A percentile compares a stretch with the other conserved stretches of the same genome.
phyloP scores from a whole-genome alignment of 305 asterid genomes.

The Salvia sclarea region DNA sequence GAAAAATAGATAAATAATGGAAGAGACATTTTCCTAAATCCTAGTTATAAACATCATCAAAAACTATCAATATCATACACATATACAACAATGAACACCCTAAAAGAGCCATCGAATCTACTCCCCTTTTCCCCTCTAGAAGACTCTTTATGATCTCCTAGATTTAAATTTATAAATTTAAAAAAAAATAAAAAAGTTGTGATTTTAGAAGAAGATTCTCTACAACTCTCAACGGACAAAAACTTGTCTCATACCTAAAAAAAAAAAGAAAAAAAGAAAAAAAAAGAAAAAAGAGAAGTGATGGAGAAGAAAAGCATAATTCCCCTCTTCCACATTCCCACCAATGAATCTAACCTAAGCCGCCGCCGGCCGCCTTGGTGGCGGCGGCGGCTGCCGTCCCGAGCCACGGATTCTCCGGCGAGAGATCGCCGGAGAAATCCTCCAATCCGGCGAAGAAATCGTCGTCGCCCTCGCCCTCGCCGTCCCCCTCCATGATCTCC shows the following conservation, averaged over 20 bases:
- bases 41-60: not conserved
- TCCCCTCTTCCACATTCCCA: slow-evolving; percentile 36
- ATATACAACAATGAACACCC: not conserved
- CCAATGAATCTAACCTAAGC: slow-evolving; percentile 34
- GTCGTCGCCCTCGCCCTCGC: slow-evolving; percentile 51
- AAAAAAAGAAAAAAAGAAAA: slow-evolving; percentile 32
- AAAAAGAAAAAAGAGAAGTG: slow-evolving; percentile 46
- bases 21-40: slow-evolving; percentile 13
- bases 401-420: slow-evolving; percentile 52
- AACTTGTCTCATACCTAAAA: slow-evolving; percentile 42
- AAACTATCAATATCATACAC: not conserved
- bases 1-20: not conserved
- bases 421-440: slow-evolving; percentile 46
- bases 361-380: slow-evolving; percentile 44
- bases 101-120: slow-evolving; percentile 35
- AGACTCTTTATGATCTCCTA: slow-evolving; percentile 37
- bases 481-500: slow-evolving; percentile 49
- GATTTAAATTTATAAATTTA: slow-evolving; percentile 35
- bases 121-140: slow-evolving; percentile 34
- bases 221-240: slow-evolving; percentile 50
- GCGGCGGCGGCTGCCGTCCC: slow-evolving; percentile 31
- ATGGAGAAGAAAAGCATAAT: slow-evolving; percentile 54
- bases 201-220: slow-evolving; percentile 52
- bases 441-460: slow-evolving; percentile 80
- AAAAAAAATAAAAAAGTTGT: slow-evolving; percentile 30